Evolutionary conservation across 2,329 filamentous ascomycete genomes (phyloP), one percentile per base, ranked within the genome.

Genomic region (Xylariaceae sp.): DNA sequence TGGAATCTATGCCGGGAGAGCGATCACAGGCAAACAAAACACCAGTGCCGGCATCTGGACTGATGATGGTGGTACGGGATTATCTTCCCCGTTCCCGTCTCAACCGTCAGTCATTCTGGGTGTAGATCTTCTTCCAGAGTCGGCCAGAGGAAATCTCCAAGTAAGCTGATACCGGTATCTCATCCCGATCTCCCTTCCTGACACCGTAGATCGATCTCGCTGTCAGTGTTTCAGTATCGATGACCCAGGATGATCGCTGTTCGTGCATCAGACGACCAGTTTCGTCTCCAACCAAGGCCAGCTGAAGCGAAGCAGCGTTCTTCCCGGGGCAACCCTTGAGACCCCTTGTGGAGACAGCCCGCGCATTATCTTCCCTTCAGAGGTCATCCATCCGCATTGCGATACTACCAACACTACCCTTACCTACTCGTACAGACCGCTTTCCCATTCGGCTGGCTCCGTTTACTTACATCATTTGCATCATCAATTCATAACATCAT

Each of bases 191-290:
- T 50, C 35, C 53, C 55, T 39, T n/a, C 7, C 39, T 17, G 8
- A 35, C 30, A 9, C 18, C 37, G 42, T 37, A 37, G 45, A 35
- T 51, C 42, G 30, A 53, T 53, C 56, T 48, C 39, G 35, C 52
- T 56, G 59, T 56, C 56, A 51, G 51, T 51, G 55, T 42, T 52
- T 48, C 51, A 54, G 56, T 42, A 51, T 44, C 49, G 35, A 39
- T 34, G 55, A 30, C 39, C 63, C 49, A 23, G 62, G 62, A 64
- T 65, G 51, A 65, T 58, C 63, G 61, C 58, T 63, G 61, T 53
- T 58, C 56, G 53, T 62, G 23, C 56, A 55, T 57, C 47, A 61
- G 58, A 39, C 56, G 53, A 55, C 56, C 45, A 55, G 60, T 64
- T 64, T 61, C 62, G 57, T 48, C 47, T 56, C 56, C 56, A 62